Base-by-base conservation (phyloP, 345 rosid genomes). In the Cardamine chenopodiifolia region DNA sequence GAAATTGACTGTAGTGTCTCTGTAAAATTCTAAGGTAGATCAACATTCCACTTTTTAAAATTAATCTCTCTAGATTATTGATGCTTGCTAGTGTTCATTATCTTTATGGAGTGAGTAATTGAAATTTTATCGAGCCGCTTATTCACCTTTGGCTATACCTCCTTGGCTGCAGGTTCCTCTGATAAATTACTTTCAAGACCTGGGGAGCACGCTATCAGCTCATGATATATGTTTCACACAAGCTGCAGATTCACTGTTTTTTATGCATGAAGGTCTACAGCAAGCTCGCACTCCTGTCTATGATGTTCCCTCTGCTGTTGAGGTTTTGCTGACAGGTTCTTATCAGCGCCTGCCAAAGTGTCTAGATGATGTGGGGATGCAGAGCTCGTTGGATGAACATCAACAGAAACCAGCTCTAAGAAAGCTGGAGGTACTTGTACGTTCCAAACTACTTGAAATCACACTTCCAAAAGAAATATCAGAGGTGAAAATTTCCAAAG, bases 281-380 rank as follows among this genome's bases (percentile, higher is more conserved):
- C 98, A 96, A 84, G 98, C 99, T 66, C 95, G 92, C 28, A 98
- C 97, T 70, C 99, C 99, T 52, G 86, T 91, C 37, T 96, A 96
- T 82, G 98, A 96, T 31, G 95, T 96, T 82, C 97, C 99, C 45
- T 92, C 98, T 69, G 97, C 98, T 65, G 79, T 86, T 72, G 96
- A 96, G 79, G 72, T 96, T 45, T 84, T 92, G 61, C 90, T 96
- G 23, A 85, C 96, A 14, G 96, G 99, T 62, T 89, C 92, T 67
- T 92, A 89, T 81, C 85, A 87, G 83, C 95, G 97, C 7, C 72
- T 96, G 55, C 97, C 98, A 29, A 92, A 92, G 85, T 96, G 97
- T 66, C 47, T 96, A 37, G 99, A 89, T 72, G 98, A 92, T 75
- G 85, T 96, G 62, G 98, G 98, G 15, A 85, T 79, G 81, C 97